Evolutionary conservation across 257 asterid species (phyloP), one percentile per base, ranked within the genome.

Genomic region (Fraxinus americana): DNA sequence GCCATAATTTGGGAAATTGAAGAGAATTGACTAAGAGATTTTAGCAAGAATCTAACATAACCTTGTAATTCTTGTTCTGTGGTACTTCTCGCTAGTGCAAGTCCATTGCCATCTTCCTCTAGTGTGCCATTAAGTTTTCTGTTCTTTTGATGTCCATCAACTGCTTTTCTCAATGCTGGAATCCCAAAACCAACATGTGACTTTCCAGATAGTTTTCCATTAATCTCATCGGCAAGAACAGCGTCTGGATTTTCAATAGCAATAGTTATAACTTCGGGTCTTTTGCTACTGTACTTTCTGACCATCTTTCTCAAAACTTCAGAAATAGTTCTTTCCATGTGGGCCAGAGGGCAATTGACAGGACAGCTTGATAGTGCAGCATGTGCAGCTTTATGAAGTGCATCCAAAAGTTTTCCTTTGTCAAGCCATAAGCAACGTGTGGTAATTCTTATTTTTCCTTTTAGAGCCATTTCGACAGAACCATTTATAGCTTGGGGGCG

Each of bases 401-500:
- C 97, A 86, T 96, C 99, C 81, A 96, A 85, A 83, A 96, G 97
- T 84, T 92, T 96, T 38, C 99, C 99, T 88, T 88, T 93, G 85
- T 96, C 99, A 75, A 93, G 95, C 99, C 99, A 96, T 87, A 93
- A 85, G 90, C 99, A 96, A 59, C 99, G 96, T 27, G 99, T 96
- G 0, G 98, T 96, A 38, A 96, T 96, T 89, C 95, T 88, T 78
- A 96, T 96, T 88, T 93, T 96, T 77, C 98, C 99, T 81, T 93
- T 93, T 71, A 96, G 61, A 67, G 87, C 75, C 81, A 82, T 90
- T 82, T 88, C 98, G 30, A 71, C 66, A 38, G 86, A 75, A 80
- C 83, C 79, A 78, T 83, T 89, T 16, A 76, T 82, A 69, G 83
- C 75, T 85, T 84, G 88, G 30, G 99, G 99, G 39, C 99, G 99